Base-by-base conservation (phyloP, 176 grass and related monocot genomes). In the Saccharum officinarum region DNA sequence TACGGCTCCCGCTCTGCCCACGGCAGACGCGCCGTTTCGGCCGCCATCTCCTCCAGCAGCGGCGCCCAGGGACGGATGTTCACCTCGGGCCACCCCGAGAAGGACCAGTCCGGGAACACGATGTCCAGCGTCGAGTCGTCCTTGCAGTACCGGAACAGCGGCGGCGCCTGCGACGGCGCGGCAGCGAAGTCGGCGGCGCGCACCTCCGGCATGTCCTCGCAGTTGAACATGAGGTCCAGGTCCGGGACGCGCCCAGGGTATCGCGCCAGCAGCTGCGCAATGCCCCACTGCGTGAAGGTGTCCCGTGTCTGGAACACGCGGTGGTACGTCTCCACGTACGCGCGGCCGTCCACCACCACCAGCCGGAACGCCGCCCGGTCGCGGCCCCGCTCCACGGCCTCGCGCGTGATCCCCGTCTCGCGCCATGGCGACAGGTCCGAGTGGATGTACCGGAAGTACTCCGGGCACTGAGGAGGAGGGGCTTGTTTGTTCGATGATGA, bases 41-140 rank as follows among this genome's bases (percentile, higher is more conserved):
- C 9, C 1, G 31, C 34, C 30, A 92, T 75, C 78, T 98, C 95
- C 61, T 91, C 80, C 14, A 93, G 36, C n/a, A 97, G 77, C 52
- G 82, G 86, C 65, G 67, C 88, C 95, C 95, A 97, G 0, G 95
- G 90, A 0, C 86, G 86, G 83, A 97, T 80, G 76, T 92, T 91
- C 0, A 94, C 50, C 85, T 97, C 95, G 34, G 92, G 71, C 92
- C 95, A 97, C 9, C 95, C 95, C 95, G 91, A 95, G 90, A 97
- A 97, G 79, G 95, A 97, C 92, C 95, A 97, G 82, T 97, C 95
- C 1, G 92, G 95, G 78, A 94, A 97, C 41, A 97, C 82, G 57
- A 97, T 68, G 61, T 97, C 95, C 1, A 91, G 33, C 9, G 92
- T 90, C 36, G 71, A 8, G 46, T 67, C 67, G 50, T 97, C 95